Evolutionary conservation across 2,329 filamentous ascomycete genomes (phyloP).

Genomic region (Cadophora luteo-olivacea): DNA sequence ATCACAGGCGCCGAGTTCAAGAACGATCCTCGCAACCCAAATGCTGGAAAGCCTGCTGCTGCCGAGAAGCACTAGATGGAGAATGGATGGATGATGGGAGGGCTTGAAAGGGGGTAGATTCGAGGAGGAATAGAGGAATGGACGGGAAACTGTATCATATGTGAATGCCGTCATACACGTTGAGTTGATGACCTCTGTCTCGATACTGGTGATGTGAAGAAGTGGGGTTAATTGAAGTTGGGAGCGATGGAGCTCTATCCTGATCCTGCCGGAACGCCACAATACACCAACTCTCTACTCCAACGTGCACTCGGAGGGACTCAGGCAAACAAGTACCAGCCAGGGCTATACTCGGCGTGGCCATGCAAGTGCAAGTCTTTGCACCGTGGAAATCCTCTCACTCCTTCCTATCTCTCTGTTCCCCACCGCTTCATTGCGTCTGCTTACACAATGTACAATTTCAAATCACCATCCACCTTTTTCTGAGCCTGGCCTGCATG

Average conservation of each 20-base stretch:
- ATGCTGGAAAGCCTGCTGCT: conserved; percentile 45
- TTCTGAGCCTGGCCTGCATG: too few species aligned
- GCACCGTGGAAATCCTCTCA: background rate
- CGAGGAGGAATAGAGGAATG: background rate
- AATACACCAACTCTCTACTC: background rate
- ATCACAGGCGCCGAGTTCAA: conserved; percentile 86
- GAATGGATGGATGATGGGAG: conserved; percentile 16
- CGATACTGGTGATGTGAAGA: background rate
- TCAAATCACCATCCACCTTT: too few species aligned
- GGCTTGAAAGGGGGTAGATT: background rate
- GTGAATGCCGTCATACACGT: conserved; percentile 45
- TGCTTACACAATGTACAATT: background rate
- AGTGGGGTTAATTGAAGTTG: background rate
- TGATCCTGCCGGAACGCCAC: background rate
- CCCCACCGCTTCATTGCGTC: background rate
- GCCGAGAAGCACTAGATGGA: conserved; percentile 42
- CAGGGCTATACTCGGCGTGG: background rate
- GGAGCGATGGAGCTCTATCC: background rate
- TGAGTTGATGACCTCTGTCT: background rate
- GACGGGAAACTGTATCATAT: conserved; percentile 35
- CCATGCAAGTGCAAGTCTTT: background rate
- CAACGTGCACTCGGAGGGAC: background rate
- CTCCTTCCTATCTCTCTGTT: background rate
- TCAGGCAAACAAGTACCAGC: background rate
- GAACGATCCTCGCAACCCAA: conserved; percentile 93